A percentile compares a stretch with the other conserved stretches of the same genome.
phyloP scores from a whole-genome alignment of 202 grass and related monocot genomes.

The Schoenoplectus tabernaemontani region DNA sequence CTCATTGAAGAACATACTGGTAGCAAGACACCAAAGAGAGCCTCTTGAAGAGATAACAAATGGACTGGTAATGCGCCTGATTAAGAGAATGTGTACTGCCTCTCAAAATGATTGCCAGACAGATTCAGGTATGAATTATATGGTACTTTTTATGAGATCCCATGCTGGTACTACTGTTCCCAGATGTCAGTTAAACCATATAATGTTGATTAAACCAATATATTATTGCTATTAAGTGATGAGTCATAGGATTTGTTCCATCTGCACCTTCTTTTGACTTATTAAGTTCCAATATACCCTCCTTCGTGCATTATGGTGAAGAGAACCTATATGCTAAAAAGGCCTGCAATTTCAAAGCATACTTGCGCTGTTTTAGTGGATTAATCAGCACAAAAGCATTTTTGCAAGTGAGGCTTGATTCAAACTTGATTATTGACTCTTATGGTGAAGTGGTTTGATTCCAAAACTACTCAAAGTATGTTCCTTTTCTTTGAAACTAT shows the following conservation, averaged over 20 bases:
- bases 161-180: not conserved
- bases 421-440: not conserved
- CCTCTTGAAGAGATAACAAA: slow-evolving; percentile 64
- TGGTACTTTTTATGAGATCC: not conserved
- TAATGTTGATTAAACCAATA: too few relatives aligned
- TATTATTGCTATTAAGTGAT: not conserved
- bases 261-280: not conserved
- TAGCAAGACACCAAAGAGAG: slow-evolving; percentile 47
- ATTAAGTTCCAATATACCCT: not conserved
- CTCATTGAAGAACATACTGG: slow-evolving; percentile 62
- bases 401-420: not conserved
- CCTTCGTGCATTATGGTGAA: too few relatives aligned
- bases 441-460: not conserved
- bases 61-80: slow-evolving; percentile 61
- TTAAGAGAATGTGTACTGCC: slow-evolving; percentile 73
- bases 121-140: slow-evolving; percentile 29
- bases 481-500: slow-evolving; percentile 14
- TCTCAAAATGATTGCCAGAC: slow-evolving; percentile 41
- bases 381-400: not conserved
- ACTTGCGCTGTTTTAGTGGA: not conserved
- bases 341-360: not conserved
- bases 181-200: not conserved
- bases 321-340: not conserved
- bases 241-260: not conserved
- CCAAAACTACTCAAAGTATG: slow-evolving; percentile 1